Conservation (phyloP, 2,329 filamentous ascomycete species). For the Phialophora expanda region DNA sequence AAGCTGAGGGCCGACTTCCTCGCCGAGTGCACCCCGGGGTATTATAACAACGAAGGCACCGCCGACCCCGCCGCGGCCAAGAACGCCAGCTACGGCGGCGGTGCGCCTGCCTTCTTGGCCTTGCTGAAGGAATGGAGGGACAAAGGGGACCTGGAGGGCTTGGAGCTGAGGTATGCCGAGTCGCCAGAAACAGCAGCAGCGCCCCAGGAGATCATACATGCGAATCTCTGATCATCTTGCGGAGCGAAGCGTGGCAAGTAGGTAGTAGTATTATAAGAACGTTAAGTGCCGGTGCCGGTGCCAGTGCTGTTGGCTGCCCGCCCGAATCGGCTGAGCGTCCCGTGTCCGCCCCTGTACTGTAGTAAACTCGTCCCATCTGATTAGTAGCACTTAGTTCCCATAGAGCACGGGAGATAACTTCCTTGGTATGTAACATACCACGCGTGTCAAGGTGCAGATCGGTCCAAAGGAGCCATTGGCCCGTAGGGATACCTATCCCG, state of each 20-base stretch:
- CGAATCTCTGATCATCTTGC: neutral
- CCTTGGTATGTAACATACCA: too few relatives aligned
- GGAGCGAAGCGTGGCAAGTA: too few relatives aligned
- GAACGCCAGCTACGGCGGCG: conserved; percentile 32
- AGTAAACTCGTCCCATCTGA: too few relatives aligned
- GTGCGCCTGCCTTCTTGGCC: conserved; percentile 25
- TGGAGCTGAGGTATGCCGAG: conserved; percentile 21
- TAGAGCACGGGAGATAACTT: too few relatives aligned
- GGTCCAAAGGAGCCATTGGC: conserved; percentile 4
- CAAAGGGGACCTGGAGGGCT: conserved; percentile 29
- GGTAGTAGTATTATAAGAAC: too few relatives aligned
- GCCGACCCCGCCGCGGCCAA: conserved; percentile 10
- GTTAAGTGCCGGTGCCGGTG: too few relatives aligned
- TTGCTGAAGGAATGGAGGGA: conserved; percentile 31
- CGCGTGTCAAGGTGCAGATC: too few relatives aligned
- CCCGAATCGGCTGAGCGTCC: too few relatives aligned
- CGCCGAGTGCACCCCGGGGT: conserved; percentile 33
- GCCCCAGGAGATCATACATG: neutral
- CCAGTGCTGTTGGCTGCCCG: too few relatives aligned
- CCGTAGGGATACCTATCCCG: neutral
- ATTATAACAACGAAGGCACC: conserved; percentile 35
- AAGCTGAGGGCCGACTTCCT: conserved; percentile 23
- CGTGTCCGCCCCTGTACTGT: too few relatives aligned
- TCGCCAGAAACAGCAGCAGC: neutral
- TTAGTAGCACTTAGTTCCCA: too few relatives aligned